Evolutionary conservation across 768 basidiomycete species (phyloP).

Genomic region (Dentipellis sp.): DNA sequence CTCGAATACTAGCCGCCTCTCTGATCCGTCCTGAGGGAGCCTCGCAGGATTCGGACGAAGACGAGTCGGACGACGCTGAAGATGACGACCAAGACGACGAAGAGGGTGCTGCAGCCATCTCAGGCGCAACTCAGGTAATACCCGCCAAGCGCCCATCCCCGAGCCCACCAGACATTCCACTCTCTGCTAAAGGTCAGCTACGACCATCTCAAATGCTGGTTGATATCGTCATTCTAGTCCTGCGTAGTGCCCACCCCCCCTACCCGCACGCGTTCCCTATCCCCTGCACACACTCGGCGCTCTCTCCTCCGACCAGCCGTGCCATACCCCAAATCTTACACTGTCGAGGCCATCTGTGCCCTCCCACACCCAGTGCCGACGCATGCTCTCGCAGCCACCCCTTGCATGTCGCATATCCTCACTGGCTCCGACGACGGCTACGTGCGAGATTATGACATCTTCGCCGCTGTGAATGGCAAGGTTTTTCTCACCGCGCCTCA

Average conservation of each 20-base stretch:
- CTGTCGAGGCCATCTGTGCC: constrained; percentile 86
- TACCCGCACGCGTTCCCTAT: constrained; percentile 35
- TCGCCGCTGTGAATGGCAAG: constrained; percentile 80
- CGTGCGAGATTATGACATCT: constrained; percentile 88
- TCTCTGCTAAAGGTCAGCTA: constrained; percentile 2
- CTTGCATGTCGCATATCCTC: constrained; percentile 80
- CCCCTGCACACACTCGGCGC: constrained; percentile 44
- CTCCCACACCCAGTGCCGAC: constrained; percentile 85
- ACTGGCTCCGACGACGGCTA: constrained; percentile 94
- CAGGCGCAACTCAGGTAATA: constrained; percentile 18
- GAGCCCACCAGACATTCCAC: constrained; percentile 16
- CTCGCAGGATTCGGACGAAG: constrained; percentile 13
- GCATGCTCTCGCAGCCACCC: constrained; percentile 78
- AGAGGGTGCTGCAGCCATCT: constrained; percentile 33
- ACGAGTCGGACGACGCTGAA: constrained; percentile 25
- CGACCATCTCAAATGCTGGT: neutral
- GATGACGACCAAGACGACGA: constrained; percentile 40
- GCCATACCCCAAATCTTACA: constrained; percentile 51
- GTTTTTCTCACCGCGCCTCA: constrained; percentile 83
- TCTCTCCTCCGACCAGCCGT: constrained; percentile 28
- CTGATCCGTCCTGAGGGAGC: neutral
- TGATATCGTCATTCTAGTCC: constrained; percentile 3
- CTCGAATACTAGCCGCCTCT: neutral
- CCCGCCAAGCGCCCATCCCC: constrained; percentile 18
- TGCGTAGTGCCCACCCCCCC: constrained; percentile 27